Conservation (phyloP, 495 filamentous ascomycete genomes). For the Staphylotrichum longicolle region DNA sequence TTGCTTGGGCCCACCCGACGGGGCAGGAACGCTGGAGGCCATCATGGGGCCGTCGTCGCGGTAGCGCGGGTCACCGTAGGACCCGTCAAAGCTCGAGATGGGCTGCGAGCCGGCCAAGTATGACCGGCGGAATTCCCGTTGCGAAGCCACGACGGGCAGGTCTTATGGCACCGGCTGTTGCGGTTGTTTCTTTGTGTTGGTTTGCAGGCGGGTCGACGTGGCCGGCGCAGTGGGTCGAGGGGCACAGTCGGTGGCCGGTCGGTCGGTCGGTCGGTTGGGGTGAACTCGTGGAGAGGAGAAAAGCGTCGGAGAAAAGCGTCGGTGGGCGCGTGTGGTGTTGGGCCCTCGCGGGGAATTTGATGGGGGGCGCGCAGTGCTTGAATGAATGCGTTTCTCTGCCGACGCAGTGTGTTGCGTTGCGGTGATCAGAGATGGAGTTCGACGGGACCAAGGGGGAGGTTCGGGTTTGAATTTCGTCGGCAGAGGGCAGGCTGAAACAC, state of each 20-base stretch:
- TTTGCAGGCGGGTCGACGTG: conserved; percentile 16
- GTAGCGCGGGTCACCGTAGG: conserved; percentile 29
- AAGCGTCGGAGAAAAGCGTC: conserved; percentile 1
- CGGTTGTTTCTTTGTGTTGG: background rate
- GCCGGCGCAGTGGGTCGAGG: conserved; percentile 13
- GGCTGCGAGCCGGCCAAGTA: conserved; percentile 40
- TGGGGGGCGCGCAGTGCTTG: background rate
- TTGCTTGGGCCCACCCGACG: conserved; percentile 44
- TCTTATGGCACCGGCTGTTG: conserved; percentile 16
- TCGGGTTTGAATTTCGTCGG: conserved; percentile 34
- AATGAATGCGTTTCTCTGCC: conserved; percentile 5
- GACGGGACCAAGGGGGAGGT: conserved; percentile 29
- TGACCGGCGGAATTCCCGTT: conserved; percentile 41
- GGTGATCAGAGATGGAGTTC: conserved; percentile 9
- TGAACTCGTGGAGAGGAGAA: conserved; percentile 7
- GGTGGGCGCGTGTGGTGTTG: conserved; percentile 12
- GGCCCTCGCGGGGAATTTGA: conserved; percentile 18
- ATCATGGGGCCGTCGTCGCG: conserved; percentile 27
- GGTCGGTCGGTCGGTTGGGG: conserved; percentile 4
- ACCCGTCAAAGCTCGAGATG: conserved; percentile 37
- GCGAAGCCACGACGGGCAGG: conserved; percentile 39
- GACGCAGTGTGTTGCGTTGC: conserved; percentile 13
- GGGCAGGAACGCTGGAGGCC: conserved; percentile 24
- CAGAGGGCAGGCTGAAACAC: conserved; percentile 47
- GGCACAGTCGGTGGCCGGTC: conserved; percentile 7